A percentile compares a stretch with the other conserved stretches of the same genome.
Conservation (phyloP, 345 rosid genomes). For the Gossypium rotundifolium region DNA sequence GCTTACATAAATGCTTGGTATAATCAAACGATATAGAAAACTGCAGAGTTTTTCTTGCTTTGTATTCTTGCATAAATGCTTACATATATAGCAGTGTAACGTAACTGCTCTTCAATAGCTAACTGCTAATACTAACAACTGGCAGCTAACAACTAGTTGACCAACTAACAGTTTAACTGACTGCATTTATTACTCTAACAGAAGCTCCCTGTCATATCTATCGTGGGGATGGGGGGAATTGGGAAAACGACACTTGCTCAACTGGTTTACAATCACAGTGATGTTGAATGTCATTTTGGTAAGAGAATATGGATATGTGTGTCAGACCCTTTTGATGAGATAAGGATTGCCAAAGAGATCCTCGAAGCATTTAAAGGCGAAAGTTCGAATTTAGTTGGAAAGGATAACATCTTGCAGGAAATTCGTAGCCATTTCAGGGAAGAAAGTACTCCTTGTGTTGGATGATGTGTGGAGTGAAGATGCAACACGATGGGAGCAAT, state of each 20-base stretch:
- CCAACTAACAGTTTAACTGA: too few species aligned
- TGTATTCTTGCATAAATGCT: too few species aligned
- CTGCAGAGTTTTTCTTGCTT: too few species aligned
- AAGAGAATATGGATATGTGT: conserved; percentile 19
- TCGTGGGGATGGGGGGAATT: conserved; percentile 19
- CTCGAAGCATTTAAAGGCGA: neutral
- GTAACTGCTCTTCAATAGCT: too few species aligned
- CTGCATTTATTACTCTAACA: too few species aligned
- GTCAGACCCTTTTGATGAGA: conserved; percentile 14
- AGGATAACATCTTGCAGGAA: neutral
- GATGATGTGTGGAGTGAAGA: conserved; percentile 24
- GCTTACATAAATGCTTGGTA: too few species aligned
- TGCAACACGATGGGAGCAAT: conserved; percentile 6
- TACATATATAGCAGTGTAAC: too few species aligned
- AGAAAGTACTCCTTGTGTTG: conserved; percentile 17
- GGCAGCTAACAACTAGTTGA: too few species aligned
- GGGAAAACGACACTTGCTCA: conserved; percentile 23
- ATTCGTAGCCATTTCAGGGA: neutral
- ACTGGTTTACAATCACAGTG: conserved; percentile 1
- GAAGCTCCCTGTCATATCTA: neutral
- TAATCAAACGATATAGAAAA: too few species aligned
- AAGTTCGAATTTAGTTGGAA: neutral
- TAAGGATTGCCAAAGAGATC: conserved; percentile 10
- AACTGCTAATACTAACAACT: too few species aligned
- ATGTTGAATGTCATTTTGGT: conserved; percentile 1